Evolutionary conservation across 169 alveolate species (phyloP).

Genomic region (Pseudocohnilembus persalinus): DNA sequence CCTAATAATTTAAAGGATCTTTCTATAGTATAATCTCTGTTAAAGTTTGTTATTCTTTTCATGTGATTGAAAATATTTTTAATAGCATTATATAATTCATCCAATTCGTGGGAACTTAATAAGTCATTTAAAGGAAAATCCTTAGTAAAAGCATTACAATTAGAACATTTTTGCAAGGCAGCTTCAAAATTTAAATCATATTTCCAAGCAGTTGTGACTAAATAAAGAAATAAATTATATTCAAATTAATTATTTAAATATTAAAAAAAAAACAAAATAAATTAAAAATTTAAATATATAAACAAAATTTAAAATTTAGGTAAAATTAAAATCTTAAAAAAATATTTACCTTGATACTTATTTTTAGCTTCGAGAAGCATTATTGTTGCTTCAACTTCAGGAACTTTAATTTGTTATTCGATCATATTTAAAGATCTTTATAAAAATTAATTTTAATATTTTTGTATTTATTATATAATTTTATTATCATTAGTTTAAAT

Average conservation of each 20-base stretch:
- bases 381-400: slow-evolving; percentile 91
- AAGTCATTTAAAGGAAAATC: slow-evolving; percentile 96
- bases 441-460: slow-evolving; percentile 65
- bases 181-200: slow-evolving; percentile 94
- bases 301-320: slow-evolving; percentile 28
- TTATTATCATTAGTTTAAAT: neutral
- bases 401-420: slow-evolving; percentile 78
- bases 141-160: slow-evolving; percentile 89
- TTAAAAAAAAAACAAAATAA: slow-evolving; percentile 81
- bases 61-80: slow-evolving; percentile 90
- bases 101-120: slow-evolving; percentile 89
- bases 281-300: slow-evolving; percentile 71
- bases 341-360: neutral
- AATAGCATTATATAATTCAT: slow-evolving; percentile 88
- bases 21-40: slow-evolving; percentile 87
- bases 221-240: slow-evolving; percentile 89
- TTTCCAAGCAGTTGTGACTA: slow-evolving; percentile 93
- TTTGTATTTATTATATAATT: too few relatives aligned
- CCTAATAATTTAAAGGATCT: slow-evolving; percentile 92
- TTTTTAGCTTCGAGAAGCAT: neutral
- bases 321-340: slow-evolving; percentile 19
- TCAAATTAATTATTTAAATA: slow-evolving; percentile 86
- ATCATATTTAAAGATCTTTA: slow-evolving; percentile 82
- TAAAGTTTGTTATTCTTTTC: slow-evolving; percentile 84
- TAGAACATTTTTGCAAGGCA: slow-evolving; percentile 88